Evolutionary conservation across 768 basidiomycete species (phyloP), one percentile per base, ranked within the genome.

Genomic region (Clitopilus hobsonii): DNA sequence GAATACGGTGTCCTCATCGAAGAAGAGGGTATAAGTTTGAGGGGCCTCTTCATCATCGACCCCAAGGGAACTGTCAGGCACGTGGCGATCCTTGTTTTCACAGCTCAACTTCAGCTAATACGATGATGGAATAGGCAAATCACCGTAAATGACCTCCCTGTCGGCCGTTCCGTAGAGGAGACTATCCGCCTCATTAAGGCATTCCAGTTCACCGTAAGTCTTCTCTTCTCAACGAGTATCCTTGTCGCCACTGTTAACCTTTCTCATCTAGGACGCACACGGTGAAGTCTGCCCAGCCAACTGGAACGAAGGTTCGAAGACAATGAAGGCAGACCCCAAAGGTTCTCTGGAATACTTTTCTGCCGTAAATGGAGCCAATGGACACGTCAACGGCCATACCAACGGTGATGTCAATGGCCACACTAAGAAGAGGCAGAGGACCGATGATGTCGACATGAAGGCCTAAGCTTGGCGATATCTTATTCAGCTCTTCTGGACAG

Each of bases 91-190:
- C 16, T 55, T 6, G 29, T 30, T 7, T 30, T 30, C 29, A 7
- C 14, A 14, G 6, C 7, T 6, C 29, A 30, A 14, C n/a, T 30
- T 30, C 29, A 14, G 7, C 14, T 6, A 30, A 6, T 30, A 6
- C 29, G 29, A 7, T 30, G 6, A n/a, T 51, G 16, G 18, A 36
- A 24, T 38, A 89, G 88, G 58, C 88, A 91, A 77, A 87, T 90
- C 61, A 92, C 91, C 53, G 77, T 96, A 58, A 96, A 96, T 67
- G 94, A 97, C 70, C 81, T 95, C 36, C 91, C 94, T 13, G 93
- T 96, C 49, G 94, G 94, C n/a, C 89, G 94, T 52, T 94, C 91
- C 2, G 94, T 96, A 53, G 93, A 94, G 30, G 94, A 97, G 75
- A 94, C 94, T 1, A 61, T 94, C 52, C 88, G 94, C 56, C 84